Evolutionary conservation across 768 basidiomycete genomes (phyloP).

Genomic region (Brasilioporus rufonigricans): DNA sequence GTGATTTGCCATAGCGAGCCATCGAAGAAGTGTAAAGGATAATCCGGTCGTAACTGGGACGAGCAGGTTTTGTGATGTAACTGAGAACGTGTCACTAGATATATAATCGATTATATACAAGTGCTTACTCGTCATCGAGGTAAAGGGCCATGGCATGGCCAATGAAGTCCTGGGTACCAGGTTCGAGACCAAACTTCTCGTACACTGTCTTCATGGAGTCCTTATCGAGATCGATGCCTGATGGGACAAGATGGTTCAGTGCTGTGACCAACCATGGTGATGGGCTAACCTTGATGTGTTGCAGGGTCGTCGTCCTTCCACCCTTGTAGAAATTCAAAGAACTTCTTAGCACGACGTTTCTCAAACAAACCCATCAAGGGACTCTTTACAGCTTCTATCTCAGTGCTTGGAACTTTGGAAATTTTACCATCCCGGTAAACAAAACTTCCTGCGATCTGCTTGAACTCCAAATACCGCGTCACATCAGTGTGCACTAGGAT

Average conservation of each 20-base stretch:
- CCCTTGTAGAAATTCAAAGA: conserved; percentile 94
- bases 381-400: conserved; percentile 94
- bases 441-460: conserved; percentile 98
- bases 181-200: conserved; percentile 94
- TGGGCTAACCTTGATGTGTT: conserved; percentile 85
- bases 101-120: background rate
- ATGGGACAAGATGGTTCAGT: conserved; percentile 1
- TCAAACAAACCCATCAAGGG: conserved; percentile 99
- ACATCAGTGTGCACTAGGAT: conserved; percentile 99
- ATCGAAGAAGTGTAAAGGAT: conserved; percentile 97
- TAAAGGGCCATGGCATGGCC: conserved; percentile 99
- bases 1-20: conserved; percentile 99
- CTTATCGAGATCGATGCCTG: conserved; percentile 85
- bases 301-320: conserved; percentile 96
- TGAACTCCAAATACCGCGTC: conserved; percentile 98
- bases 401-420: conserved; percentile 96
- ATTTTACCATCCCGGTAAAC: conserved; percentile 97
- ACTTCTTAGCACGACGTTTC: conserved; percentile 97
- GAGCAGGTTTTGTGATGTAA: conserved; percentile 90
- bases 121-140: conserved; percentile 89
- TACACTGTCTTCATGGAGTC: conserved; percentile 94
- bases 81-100: conserved; percentile 39
- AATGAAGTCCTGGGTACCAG: conserved; percentile 98
- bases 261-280: background rate
- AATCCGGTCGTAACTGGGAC: conserved; percentile 90